Conservation (phyloP, 257 asterid species). For the Solanum chmielewskii region DNA sequence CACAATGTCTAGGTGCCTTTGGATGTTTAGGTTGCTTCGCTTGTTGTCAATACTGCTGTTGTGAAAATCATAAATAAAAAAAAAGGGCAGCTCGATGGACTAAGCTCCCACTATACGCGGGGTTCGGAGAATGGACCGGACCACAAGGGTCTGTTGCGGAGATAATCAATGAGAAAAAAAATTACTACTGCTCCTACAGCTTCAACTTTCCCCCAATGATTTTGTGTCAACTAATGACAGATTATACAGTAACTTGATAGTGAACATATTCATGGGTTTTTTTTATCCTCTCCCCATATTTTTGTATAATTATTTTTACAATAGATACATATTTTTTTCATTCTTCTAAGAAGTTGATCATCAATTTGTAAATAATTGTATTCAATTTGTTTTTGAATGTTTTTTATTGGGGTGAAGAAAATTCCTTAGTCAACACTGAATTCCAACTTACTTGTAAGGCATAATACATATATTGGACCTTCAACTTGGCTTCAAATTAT, state of each 20-base stretch:
- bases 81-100: not conserved
- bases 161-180: constrained; percentile 16
- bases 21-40: constrained; percentile 69
- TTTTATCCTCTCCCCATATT: not conserved
- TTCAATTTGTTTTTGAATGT: not conserved
- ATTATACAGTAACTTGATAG: not conserved
- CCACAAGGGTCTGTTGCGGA: constrained; percentile 22
- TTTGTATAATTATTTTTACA: not conserved
- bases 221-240: not conserved
- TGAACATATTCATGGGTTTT: not conserved
- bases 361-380: not conserved
- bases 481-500: no score
- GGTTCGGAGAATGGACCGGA: not conserved
- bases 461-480: no score
- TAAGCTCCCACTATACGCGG: not conserved
- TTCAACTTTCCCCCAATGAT: not conserved
- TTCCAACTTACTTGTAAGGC: not conserved
- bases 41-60: constrained; percentile 54
- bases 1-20: constrained; percentile 56
- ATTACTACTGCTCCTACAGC: not conserved
- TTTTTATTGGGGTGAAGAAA: not conserved
- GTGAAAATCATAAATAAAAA: constrained; percentile 19
- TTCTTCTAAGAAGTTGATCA: not conserved
- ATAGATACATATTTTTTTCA: not conserved
- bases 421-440: not conserved